A percentile compares a stretch with the other conserved stretches of the same genome.
These are phyloP conservation scores for Taphrina communis DNA, from an alignment of 1,139 yeast genomes.

Conservation along the genomic window DNA sequence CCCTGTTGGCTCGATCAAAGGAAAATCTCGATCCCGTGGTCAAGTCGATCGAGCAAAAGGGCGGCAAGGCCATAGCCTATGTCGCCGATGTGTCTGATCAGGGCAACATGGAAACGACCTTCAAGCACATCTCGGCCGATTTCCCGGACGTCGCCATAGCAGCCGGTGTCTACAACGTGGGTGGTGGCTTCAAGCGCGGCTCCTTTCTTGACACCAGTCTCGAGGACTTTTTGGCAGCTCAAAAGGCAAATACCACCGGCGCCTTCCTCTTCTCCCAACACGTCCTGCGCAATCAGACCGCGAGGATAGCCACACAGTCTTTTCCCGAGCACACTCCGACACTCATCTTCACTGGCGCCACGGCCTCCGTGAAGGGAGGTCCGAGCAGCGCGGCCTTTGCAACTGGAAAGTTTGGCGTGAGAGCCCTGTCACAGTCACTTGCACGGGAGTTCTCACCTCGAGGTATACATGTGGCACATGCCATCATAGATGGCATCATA, in stretches of 20 bases:
- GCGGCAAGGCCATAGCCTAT: constrained; percentile 6
- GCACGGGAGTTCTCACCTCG: constrained; percentile 44
- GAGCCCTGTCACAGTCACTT: constrained; percentile 43
- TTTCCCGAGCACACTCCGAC: constrained; percentile 40
- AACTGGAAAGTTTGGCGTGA: constrained; percentile 43
- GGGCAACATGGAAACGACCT: constrained; percentile 33
- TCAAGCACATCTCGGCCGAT: constrained; percentile 30
- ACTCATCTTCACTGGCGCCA: constrained; percentile 45
- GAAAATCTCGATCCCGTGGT: constrained; percentile 30
- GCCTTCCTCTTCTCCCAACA: constrained; percentile 43
- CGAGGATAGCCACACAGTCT: neutral
- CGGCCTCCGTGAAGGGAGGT: constrained; percentile 44
- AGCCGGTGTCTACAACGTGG: constrained; percentile 44
- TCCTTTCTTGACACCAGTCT: constrained; percentile 43
- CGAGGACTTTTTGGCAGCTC: constrained; percentile 39
- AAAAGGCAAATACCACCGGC: constrained; percentile 37
- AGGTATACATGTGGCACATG: constrained; percentile 44
- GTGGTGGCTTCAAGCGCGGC: constrained; percentile 41
- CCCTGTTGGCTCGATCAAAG: constrained; percentile 43
- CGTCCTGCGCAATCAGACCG: constrained; percentile 18
- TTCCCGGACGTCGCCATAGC: constrained; percentile 41
- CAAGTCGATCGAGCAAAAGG: constrained; percentile 14
- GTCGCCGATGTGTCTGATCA: constrained; percentile 42
- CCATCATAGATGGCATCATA: constrained; percentile 45
- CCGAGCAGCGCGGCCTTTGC: constrained; percentile 44